Conservation (phyloP, 495 filamentous ascomycete species). For the Lepraria neglecta region DNA sequence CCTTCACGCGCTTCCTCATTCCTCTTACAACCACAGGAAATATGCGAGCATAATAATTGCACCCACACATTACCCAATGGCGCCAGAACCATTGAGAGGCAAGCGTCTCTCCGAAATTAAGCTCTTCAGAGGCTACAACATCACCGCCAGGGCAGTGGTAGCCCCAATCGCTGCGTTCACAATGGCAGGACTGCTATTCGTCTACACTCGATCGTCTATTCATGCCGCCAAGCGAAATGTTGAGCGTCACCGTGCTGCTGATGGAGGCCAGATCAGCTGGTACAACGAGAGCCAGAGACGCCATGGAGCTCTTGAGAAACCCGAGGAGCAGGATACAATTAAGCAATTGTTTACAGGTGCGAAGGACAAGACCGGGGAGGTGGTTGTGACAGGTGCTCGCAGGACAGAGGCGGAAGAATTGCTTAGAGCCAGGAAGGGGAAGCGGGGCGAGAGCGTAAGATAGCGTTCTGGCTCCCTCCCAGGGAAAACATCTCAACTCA, state of each 20-base stretch:
- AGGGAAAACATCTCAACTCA: no score
- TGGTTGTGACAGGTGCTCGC: not conserved
- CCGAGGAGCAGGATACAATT: slow-evolving; percentile 14
- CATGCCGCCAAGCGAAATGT: slow-evolving; percentile 37
- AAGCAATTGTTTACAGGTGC: slow-evolving; percentile 8
- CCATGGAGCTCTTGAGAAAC: slow-evolving; percentile 37
- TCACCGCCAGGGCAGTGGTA: slow-evolving; percentile 18
- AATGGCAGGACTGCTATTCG: slow-evolving; percentile 44
- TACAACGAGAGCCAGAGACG: slow-evolving; percentile 40
- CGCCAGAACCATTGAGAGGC: slow-evolving; percentile 14
- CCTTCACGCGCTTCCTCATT: not conserved
- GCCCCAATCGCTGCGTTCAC: slow-evolving; percentile 47
- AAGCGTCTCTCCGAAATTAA: slow-evolving; percentile 19
- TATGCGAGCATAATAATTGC: no score
- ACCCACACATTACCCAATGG: not conserved
- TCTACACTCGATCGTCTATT: slow-evolving; percentile 47
- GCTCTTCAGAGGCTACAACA: slow-evolving; percentile 16
- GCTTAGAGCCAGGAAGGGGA: slow-evolving; percentile 15
- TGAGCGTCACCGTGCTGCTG: slow-evolving; percentile 39
- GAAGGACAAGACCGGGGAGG: slow-evolving; percentile 1
- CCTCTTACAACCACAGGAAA: no score
- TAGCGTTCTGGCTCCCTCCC: not conserved
- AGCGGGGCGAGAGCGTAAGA: not conserved
- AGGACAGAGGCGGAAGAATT: slow-evolving; percentile 17
- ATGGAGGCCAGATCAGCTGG: slow-evolving; percentile 32